A percentile compares a stretch with the other conserved stretches of the same genome.
Conservation (phyloP, 164 flowering plant species). For the Echeveria elegans region DNA sequence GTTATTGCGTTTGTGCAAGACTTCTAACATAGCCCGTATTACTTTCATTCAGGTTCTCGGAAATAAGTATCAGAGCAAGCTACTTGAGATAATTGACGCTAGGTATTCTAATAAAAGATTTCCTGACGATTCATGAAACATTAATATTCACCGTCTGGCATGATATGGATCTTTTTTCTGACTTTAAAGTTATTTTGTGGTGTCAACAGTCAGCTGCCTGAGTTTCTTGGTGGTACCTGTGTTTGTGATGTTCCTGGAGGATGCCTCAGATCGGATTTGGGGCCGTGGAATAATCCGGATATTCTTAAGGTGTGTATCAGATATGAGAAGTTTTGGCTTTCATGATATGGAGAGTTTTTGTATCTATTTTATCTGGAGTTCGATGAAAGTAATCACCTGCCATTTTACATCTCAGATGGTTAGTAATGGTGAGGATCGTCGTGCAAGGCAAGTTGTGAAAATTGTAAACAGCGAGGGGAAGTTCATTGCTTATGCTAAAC, state of each 20-base stretch:
- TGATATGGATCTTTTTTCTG: too few relatives aligned
- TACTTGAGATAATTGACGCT: too few relatives aligned
- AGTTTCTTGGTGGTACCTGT: conserved; percentile 65
- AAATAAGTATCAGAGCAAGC: too few relatives aligned
- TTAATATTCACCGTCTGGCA: too few relatives aligned
- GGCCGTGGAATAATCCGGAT: conserved; percentile 76
- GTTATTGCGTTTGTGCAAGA: too few relatives aligned
- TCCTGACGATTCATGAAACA: too few relatives aligned
- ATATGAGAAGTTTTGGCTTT: neutral
- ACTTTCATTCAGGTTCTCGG: too few relatives aligned
- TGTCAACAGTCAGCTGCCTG: conserved; percentile 51
- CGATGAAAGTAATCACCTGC: too few relatives aligned
- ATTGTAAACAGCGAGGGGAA: conserved; percentile 71
- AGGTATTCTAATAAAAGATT: too few relatives aligned
- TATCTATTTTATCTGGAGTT: neutral
- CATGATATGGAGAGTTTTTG: neutral
- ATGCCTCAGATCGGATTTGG: conserved; percentile 57
- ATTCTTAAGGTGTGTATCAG: conserved; percentile 18
- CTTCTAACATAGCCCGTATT: too few relatives aligned
- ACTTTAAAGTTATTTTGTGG: neutral
- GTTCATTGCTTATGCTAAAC: conserved; percentile 70
- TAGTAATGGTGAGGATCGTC: conserved; percentile 52
- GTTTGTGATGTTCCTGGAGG: conserved; percentile 57
- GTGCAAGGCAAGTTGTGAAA: conserved; percentile 70
- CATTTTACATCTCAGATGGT: conserved; percentile 24